A percentile compares a stretch with the other conserved stretches of the same genome.
These are phyloP conservation scores for Trypanosoma congolense DNA, from an alignment of 208 protist species.

Conservation along the genomic window DNA sequence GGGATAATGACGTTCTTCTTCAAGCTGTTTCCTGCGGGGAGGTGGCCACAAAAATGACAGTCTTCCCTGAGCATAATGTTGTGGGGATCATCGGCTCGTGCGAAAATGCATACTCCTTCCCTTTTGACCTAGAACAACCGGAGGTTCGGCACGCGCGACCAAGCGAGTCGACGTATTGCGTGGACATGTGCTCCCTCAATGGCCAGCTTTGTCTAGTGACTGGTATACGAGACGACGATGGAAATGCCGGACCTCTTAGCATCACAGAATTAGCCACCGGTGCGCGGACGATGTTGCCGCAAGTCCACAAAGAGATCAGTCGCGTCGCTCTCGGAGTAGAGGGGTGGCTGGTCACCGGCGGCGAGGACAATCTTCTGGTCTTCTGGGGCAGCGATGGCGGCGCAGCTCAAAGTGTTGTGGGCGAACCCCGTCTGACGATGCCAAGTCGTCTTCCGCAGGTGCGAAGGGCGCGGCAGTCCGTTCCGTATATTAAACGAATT, in stretches of 20 bases:
- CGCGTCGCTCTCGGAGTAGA: slow-evolving; percentile 66
- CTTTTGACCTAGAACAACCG: slow-evolving; percentile 45
- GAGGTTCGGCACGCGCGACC: slow-evolving; percentile 43
- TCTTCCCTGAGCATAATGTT: slow-evolving; percentile 33
- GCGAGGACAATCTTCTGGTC: slow-evolving; percentile 73
- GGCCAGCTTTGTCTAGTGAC: slow-evolving; percentile 47
- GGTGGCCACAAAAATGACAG: slow-evolving; percentile 69
- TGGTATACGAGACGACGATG: slow-evolving; percentile 68
- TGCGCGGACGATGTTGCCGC: slow-evolving; percentile 15
- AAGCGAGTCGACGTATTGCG: slow-evolving; percentile 61
- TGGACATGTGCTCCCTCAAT: slow-evolving; percentile 62
- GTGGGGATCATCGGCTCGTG: slow-evolving; percentile 68
- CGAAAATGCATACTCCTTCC: slow-evolving; percentile 80
- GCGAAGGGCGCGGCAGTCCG: neutral
- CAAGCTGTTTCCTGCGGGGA: slow-evolving; percentile 69
- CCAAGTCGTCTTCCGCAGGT: neutral
- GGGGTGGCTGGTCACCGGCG: slow-evolving; percentile 71
- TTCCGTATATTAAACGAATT: neutral
- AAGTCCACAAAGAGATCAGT: slow-evolving; percentile 54
- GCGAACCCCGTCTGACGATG: neutral
- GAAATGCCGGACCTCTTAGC: slow-evolving; percentile 53
- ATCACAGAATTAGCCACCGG: slow-evolving; percentile 41
- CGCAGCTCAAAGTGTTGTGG: neutral
- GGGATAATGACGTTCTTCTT: slow-evolving; percentile 75
- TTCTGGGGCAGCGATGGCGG: slow-evolving; percentile 61